Base-by-base conservation (phyloP, 345 rosid genomes). In the Acer yangbiense region DNA sequence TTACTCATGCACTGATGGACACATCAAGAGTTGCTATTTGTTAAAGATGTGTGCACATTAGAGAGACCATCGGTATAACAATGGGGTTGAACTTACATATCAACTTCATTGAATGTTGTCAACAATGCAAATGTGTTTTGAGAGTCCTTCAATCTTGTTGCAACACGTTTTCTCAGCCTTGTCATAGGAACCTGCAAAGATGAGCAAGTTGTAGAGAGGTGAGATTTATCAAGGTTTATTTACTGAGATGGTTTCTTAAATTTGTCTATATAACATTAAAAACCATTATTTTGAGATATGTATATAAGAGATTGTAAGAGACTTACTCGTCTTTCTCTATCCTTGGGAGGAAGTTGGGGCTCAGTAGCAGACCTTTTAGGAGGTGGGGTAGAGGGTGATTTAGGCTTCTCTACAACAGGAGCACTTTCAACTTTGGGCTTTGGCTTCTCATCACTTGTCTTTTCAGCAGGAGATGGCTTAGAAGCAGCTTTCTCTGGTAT, bases 301-400 rank as follows among this genome's bases (percentile, higher is more conserved):
- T 13, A 52, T 11, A 65, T 50, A 75, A 9, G 41, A n/a, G 54
- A 63, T 25, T 43, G 52, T 39, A 50, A 27, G 10, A 75, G 29
- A 71, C 94, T 79, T 83, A 97, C 99, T 41, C 98, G 86, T 91
- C 98, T 94, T 89, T 97, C 99, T 83, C 97, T 89, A 61, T 94
- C 99, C 86, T 97, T 97, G 2, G 99, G 98, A n/a, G 99, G 99
- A 79, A 97, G 98, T 83, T 94, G 95, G n/a, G 99, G 98, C 76
- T 94, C 98, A 50, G 89, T 84, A 9, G 98, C 93, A 71, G 98
- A 85, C 69, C 71, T 87, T 74, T 86, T 90, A 63, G 93, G 83
- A 61, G 98, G 90, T 68, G 94, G 88, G 0, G 90, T 76, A 76
- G 93, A 73, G 20, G 83, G 82, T 77, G 72, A 62, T 81, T 87